A percentile compares a stretch with the other conserved stretches of the same genome.
Conservation (phyloP, 331 rosid genomes). For the Arachis monticola region DNA sequence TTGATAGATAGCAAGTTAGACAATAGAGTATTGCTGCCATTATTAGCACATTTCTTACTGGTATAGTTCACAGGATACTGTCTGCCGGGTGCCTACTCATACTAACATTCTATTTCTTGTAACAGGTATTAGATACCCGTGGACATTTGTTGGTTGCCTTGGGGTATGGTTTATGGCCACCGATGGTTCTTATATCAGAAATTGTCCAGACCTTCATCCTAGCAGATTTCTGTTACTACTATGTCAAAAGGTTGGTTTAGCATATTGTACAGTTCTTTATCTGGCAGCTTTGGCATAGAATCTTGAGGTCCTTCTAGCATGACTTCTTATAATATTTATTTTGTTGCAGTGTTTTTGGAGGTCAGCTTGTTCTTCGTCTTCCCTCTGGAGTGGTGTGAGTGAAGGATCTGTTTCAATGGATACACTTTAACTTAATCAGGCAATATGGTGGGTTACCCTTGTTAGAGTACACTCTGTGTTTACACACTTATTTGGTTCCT, state of each 20-base stretch:
- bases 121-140: slow-evolving; percentile 90
- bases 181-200: slow-evolving; percentile 99
- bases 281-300: background rate
- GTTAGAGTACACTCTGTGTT: slow-evolving; percentile 49
- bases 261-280: background rate
- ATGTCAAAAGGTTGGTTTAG: slow-evolving; percentile 79
- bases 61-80: background rate
- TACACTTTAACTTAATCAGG: slow-evolving; percentile 45
- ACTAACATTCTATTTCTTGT: slow-evolving; percentile 32
- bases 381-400: slow-evolving; percentile 98
- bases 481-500: slow-evolving; percentile 47
- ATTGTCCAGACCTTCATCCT: slow-evolving; percentile 97
- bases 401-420: slow-evolving; percentile 32
- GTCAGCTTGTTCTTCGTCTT: slow-evolving; percentile 96
- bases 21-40: background rate
- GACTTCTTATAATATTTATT: slow-evolving; percentile 14
- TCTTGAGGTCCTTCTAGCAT: background rate
- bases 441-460: slow-evolving; percentile 49
- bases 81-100: background rate
- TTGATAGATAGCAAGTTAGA: background rate
- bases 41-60: background rate
- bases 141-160: slow-evolving; percentile 97
- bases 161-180: slow-evolving; percentile 98
- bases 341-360: slow-evolving; percentile 87
- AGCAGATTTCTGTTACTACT: slow-evolving; percentile 97